A percentile compares a stretch with the other conserved stretches of the same genome.
phyloP scores from a whole-genome alignment of 192 early-diverging fungal species.

The Entophlyctis helioformis region DNA sequence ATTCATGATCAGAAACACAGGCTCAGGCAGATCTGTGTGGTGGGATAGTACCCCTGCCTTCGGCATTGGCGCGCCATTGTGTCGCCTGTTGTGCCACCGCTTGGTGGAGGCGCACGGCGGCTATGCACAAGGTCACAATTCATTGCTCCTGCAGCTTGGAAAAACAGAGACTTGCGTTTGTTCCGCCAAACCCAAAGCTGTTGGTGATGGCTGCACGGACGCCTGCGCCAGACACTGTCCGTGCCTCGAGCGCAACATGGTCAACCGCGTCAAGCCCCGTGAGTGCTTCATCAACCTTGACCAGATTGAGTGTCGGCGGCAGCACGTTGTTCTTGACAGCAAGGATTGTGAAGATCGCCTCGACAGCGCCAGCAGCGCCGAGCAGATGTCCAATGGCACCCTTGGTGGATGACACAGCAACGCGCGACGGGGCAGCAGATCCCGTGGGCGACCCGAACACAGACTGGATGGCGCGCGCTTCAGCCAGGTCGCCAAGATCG shows the following conservation, averaged over 20 bases:
- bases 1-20: too few species aligned
- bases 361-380: constrained; percentile 90
- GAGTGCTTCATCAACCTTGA: constrained; percentile 42
- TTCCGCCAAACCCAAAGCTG: constrained; percentile 84
- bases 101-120: too few species aligned
- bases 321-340: constrained; percentile 57
- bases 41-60: too few species aligned
- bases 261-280: too few species aligned
- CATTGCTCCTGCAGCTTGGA: too few species aligned
- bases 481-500: constrained; percentile 67
- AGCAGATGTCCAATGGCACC: constrained; percentile 85
- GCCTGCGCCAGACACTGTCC: constrained; percentile 29
- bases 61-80: too few species aligned
- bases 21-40: too few species aligned
- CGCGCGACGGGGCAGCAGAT: constrained; percentile 7
- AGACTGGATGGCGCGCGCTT: constrained; percentile 70
- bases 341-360: constrained; percentile 80
- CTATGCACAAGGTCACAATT: too few species aligned
- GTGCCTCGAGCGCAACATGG: constrained; percentile 65
- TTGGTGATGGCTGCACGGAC: constrained; percentile 67
- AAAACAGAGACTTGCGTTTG: too few species aligned
- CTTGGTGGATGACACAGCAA: constrained; percentile 83
- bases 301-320: constrained; percentile 78
- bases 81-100: too few species aligned
- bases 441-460: constrained; percentile 53